A percentile compares a stretch with the other conserved stretches of the same genome.
phyloP scores from a whole-genome alignment of 2,329 filamentous ascomycete species.

The Incumbomyces delicatus region DNA sequence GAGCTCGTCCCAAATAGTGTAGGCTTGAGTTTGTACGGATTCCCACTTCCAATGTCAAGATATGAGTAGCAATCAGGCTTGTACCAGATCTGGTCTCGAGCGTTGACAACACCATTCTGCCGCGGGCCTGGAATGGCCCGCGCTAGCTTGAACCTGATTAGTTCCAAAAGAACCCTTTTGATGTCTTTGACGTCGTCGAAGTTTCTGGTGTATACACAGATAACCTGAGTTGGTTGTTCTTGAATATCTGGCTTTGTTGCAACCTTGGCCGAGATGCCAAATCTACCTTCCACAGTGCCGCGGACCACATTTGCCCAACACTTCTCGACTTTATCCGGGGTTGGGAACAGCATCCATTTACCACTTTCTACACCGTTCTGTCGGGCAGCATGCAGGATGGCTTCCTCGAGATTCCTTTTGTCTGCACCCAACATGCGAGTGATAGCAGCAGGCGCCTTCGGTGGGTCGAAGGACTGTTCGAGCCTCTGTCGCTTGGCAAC shows the following conservation, averaged over 20 bases:
- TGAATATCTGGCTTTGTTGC: conserved; percentile 43
- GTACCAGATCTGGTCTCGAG: conserved; percentile 53
- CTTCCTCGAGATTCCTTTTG: conserved; percentile 36
- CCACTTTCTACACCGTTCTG: conserved; percentile 24
- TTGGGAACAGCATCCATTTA: conserved; percentile 67
- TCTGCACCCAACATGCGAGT: conserved; percentile 32
- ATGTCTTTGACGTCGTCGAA: conserved; percentile 62
- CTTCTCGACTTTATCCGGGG: conserved; percentile 44
- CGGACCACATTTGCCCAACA: conserved; percentile 58
- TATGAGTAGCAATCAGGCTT: conserved; percentile 66
- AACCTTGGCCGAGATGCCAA: conserved; percentile 67
- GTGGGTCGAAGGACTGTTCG: conserved; percentile 30
- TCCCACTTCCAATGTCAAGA: conserved; percentile 51
- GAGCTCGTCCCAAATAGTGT: conserved; percentile 34
- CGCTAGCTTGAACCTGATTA: conserved; percentile 55
- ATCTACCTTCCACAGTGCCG: conserved; percentile 56
- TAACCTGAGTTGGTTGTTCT: conserved; percentile 37
- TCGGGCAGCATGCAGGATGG: conserved; percentile 54
- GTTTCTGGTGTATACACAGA: conserved; percentile 71
- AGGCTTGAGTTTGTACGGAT: conserved; percentile 53
- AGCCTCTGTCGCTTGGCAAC: conserved; percentile 38
- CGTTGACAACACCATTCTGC: conserved; percentile 18
- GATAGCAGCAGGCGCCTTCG: conserved; percentile 20
- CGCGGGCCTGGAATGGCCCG: conserved; percentile 25
- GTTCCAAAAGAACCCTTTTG: conserved; percentile 51